A percentile compares a stretch with the other conserved stretches of the same genome.
Evolutionary conservation across 78 protist genomes (phyloP).

Genomic region (Planoprotostelium fungivorum): DNA sequence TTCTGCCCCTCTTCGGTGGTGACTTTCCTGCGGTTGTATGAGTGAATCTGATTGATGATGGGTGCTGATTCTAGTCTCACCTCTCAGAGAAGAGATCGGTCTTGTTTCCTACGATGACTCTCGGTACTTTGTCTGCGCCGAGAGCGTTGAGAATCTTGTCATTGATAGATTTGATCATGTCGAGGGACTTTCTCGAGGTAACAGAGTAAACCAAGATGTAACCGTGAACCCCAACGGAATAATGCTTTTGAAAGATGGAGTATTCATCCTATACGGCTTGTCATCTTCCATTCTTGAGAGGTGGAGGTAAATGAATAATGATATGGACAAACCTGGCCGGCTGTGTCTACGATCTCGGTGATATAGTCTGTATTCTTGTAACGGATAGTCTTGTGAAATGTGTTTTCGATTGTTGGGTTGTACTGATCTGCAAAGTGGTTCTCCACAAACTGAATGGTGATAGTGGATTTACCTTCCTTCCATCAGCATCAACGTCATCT

Average conservation of each 20-base stretch:
- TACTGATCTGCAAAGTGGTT: slow-evolving; percentile 55
- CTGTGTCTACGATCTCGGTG: slow-evolving; percentile 70
- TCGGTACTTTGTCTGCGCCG: slow-evolving; percentile 62
- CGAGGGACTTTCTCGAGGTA: slow-evolving; percentile 50
- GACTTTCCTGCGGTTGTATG: slow-evolving; percentile 52
- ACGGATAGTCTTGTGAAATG: slow-evolving; percentile 45
- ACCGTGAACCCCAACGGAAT: slow-evolving; percentile 77
- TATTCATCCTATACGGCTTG: slow-evolving; percentile 62
- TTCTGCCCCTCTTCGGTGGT: slow-evolving; percentile 42
- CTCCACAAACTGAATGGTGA: slow-evolving; percentile 69
- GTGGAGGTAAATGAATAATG: background rate
- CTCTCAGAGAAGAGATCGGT: slow-evolving; percentile 52
- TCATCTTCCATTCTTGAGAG: background rate
- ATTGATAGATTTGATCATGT: slow-evolving; percentile 50
- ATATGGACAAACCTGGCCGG: slow-evolving; percentile 51
- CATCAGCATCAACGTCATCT: background rate
- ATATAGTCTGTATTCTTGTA: slow-evolving; percentile 24
- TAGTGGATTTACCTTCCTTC: slow-evolving; percentile 53
- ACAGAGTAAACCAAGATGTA: slow-evolving; percentile 78
- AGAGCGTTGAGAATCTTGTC: slow-evolving; percentile 70
- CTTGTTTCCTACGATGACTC: slow-evolving; percentile 75
- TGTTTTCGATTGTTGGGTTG: slow-evolving; percentile 79
- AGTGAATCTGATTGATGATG: slow-evolving; percentile 9
- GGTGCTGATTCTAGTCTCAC: background rate
- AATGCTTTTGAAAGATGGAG: slow-evolving; percentile 56